Conservation (phyloP, 2,329 filamentous ascomycete genomes). For the Colletotrichum noveboracense region DNA sequence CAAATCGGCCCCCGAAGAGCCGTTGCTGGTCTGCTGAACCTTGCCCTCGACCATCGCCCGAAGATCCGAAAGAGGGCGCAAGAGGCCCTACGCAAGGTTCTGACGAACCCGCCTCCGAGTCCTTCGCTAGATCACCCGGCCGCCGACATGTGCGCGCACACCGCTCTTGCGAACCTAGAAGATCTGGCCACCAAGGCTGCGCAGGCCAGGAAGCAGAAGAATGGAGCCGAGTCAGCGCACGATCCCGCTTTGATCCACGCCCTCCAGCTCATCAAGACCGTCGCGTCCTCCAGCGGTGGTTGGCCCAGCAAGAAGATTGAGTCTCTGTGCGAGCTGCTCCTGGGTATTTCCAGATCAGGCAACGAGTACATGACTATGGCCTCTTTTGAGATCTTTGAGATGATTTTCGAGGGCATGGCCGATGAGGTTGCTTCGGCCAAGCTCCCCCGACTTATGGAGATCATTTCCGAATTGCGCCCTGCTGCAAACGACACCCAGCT, state of each 20-base stretch:
- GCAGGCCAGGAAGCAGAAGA: slow-evolving; percentile 69
- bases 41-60: slow-evolving; percentile 85
- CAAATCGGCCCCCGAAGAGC: slow-evolving; percentile 87
- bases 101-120: slow-evolving; percentile 86
- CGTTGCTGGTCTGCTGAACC: slow-evolving; percentile 81
- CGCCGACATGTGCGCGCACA: slow-evolving; percentile 94
- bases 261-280: slow-evolving; percentile 87
- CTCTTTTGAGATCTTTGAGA: slow-evolving; percentile 95
- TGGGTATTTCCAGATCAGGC: slow-evolving; percentile 86
- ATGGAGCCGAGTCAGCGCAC: slow-evolving; percentile 62
- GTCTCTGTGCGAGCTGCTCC: slow-evolving; percentile 83
- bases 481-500: slow-evolving; percentile 93
- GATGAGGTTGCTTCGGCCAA: slow-evolving; percentile 89
- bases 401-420: slow-evolving; percentile 93
- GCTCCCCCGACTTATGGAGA: slow-evolving; percentile 85
- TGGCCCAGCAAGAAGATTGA: slow-evolving; percentile 99
- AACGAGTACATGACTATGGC: slow-evolving; percentile 98
- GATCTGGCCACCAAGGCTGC: slow-evolving; percentile 71
- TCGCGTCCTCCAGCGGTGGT: slow-evolving; percentile 85
- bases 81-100: slow-evolving; percentile 82
- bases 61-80: slow-evolving; percentile 95
- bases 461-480: slow-evolving; percentile 89
- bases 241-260: slow-evolving; percentile 91
- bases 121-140: slow-evolving; percentile 94
- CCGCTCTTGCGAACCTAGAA: slow-evolving; percentile 79